Conservation (phyloP, 1,284 basidiomycete species). For the Ustilago vetiveriae region DNA sequence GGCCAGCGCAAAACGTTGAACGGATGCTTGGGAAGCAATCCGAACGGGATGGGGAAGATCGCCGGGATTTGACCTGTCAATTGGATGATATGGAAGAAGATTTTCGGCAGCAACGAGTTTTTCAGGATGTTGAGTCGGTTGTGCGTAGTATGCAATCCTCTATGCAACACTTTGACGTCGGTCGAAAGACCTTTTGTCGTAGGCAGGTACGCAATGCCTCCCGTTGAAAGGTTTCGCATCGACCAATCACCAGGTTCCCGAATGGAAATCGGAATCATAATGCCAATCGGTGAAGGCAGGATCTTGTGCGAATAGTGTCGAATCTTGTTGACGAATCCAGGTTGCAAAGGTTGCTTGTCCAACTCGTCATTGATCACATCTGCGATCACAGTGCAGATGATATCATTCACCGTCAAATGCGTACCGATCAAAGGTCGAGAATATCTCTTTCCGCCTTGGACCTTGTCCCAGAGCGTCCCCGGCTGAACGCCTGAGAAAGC, state of each 20-base stretch:
- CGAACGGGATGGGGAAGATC: conserved; percentile 37
- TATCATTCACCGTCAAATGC: conserved; percentile 65
- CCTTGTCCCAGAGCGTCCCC: conserved; percentile 45
- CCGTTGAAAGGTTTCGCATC: conserved; percentile 63
- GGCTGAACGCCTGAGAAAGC: conserved; percentile 61
- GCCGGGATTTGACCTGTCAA: conserved; percentile 52
- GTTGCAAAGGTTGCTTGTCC: conserved; percentile 22
- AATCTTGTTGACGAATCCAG: conserved; percentile 23
- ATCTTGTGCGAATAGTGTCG: conserved; percentile 37
- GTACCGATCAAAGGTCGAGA: conserved; percentile 39
- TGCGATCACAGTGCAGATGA: conserved; percentile 60
- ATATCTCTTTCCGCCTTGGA: conserved; percentile 32
- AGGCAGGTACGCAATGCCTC: conserved; percentile 58
- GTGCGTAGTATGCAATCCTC: conserved; percentile 53
- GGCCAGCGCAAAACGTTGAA: conserved; percentile 26
- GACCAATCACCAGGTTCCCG: conserved; percentile 58
- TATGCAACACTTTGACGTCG: conserved; percentile 40
- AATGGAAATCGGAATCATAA: conserved; percentile 63
- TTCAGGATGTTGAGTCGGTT: conserved; percentile 56
- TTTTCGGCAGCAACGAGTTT: conserved; percentile 49
- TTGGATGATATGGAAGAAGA: conserved; percentile 51
- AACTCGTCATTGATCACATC: conserved; percentile 58
- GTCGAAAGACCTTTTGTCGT: conserved; percentile 31
- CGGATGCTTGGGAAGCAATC: conserved; percentile 16
- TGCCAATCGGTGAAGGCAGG: conserved; percentile 48